Evolutionary conservation across 1,284 basidiomycete species (phyloP).

Genomic region (Abortiporus biennis): DNA sequence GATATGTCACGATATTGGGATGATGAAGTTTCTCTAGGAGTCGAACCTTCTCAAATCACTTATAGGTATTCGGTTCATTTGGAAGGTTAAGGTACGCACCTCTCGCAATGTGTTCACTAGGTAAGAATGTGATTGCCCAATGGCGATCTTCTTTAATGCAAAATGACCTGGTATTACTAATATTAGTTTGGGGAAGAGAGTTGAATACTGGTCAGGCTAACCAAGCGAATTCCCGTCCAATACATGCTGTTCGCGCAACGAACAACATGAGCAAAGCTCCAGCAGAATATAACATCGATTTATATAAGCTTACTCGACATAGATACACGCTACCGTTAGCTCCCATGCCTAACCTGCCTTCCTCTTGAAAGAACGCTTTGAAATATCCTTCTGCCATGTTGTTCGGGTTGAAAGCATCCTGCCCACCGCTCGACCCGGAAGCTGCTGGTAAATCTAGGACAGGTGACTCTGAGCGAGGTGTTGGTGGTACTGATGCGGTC

Average conservation of each 20-base stretch:
- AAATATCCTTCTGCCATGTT: conserved; percentile 81
- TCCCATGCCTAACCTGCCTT: conserved; percentile 83
- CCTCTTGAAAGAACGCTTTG: conserved; percentile 85
- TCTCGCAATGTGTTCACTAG: conserved; percentile 78
- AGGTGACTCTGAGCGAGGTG: conserved; percentile 27
- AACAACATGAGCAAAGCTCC: neutral
- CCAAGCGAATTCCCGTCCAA: conserved; percentile 76
- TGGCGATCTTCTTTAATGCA: conserved; percentile 94
- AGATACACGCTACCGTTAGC: conserved; percentile 87
- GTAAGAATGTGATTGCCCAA: conserved; percentile 84
- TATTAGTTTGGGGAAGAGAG: neutral
- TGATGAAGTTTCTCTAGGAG: conserved; percentile 84
- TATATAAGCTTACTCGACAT: conserved; percentile 55
- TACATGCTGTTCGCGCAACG: conserved; percentile 49
- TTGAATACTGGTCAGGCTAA: conserved; percentile 19
- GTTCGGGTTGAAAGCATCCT: conserved; percentile 43
- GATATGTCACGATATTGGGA: conserved; percentile 91
- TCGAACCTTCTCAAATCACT: conserved; percentile 45
- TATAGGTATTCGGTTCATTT: neutral
- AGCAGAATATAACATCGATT: too few relatives aligned
- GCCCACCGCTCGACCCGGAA: conserved; percentile 9
- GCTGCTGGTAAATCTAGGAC: conserved; percentile 9
- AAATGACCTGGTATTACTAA: conserved; percentile 53
- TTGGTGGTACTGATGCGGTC: conserved; percentile 50
- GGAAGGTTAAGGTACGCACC: conserved; percentile 31